These are phyloP conservation scores for Didymella exigua DNA, from an alignment of 2,329 filamentous ascomycete genomes.

Conservation along the genomic window DNA sequence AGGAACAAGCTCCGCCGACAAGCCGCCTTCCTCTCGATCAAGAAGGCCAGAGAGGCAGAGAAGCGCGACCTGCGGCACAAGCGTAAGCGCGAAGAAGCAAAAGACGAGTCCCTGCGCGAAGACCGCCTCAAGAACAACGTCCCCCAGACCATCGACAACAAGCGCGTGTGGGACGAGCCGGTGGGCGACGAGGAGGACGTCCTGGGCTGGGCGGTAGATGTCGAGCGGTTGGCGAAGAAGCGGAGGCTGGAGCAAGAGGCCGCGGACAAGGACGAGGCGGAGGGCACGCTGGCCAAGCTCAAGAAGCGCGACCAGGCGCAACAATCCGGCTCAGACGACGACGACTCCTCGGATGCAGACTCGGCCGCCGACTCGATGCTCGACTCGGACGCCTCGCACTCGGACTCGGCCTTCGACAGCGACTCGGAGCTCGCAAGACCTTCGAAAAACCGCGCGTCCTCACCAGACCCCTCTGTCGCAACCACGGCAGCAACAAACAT, in stretches of 20 bases:
- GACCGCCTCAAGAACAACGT: slow-evolving; percentile 78
- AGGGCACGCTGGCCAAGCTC: slow-evolving; percentile 41
- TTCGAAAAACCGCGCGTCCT: slow-evolving; percentile 56
- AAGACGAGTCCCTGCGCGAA: slow-evolving; percentile 75
- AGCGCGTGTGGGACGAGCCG: slow-evolving; percentile 75
- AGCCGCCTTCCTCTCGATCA: slow-evolving; percentile 77
- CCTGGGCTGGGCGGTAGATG: slow-evolving; percentile 52
- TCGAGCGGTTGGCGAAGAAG: slow-evolving; percentile 53
- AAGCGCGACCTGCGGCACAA: slow-evolving; percentile 78
- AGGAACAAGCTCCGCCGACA: slow-evolving; percentile 82
- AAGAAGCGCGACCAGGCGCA: slow-evolving; percentile 37
- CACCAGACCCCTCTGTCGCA: slow-evolving; percentile 49
- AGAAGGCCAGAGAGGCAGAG: slow-evolving; percentile 74
- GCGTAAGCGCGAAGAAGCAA: slow-evolving; percentile 82
- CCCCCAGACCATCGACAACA: slow-evolving; percentile 56
- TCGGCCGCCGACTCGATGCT: slow-evolving; percentile 51
- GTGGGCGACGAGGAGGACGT: slow-evolving; percentile 52
- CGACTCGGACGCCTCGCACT: slow-evolving; percentile 46
- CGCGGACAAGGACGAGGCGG: slow-evolving; percentile 29
- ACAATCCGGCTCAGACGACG: slow-evolving; percentile 15
- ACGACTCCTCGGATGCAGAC: slow-evolving; percentile 25
- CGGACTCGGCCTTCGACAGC: slow-evolving; percentile 46
- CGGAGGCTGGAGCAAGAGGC: slow-evolving; percentile 50
- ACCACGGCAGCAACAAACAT: slow-evolving; percentile 65
- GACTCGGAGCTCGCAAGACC: slow-evolving; percentile 35